Percentiles rank a stretch among this genome's conserved stretches.
Conservation (phyloP, 345 rosid genomes). For the Aquilaria malaccensis region DNA sequence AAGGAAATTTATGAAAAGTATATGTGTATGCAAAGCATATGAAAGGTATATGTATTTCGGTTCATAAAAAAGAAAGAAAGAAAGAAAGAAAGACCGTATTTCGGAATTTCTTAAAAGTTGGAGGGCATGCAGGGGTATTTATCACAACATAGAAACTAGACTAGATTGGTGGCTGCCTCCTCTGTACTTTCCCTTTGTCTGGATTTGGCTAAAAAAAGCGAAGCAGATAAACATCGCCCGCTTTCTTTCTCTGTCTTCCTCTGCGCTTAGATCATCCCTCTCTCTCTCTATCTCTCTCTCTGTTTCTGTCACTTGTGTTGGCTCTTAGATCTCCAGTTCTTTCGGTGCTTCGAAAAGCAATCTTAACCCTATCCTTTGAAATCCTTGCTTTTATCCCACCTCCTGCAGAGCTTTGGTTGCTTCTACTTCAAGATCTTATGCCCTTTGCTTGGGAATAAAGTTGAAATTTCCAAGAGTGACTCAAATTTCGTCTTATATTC, state of each 20-base stretch:
- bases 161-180: slow-evolving; percentile 3
- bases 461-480: slow-evolving; percentile 37
- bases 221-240: slow-evolving; percentile 23
- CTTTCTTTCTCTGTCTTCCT: slow-evolving; percentile 8
- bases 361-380: slow-evolving; percentile 5
- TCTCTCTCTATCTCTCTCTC: slow-evolving; percentile 5
- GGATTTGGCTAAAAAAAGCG: slow-evolving; percentile 3
- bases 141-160: not conserved
- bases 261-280: not conserved
- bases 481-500: slow-evolving; percentile 27
- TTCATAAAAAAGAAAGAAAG: too few relatives aligned
- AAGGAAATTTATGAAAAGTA: too few relatives aligned
- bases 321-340: slow-evolving; percentile 30
- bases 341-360: slow-evolving; percentile 28
- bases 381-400: slow-evolving; percentile 2
- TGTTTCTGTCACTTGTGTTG: not conserved
- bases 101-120: too few relatives aligned
- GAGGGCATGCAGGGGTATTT: too few relatives aligned
- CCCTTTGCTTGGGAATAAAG: slow-evolving; percentile 57
- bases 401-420: slow-evolving; percentile 25
- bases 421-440: slow-evolving; percentile 76
- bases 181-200: slow-evolving; percentile 18
- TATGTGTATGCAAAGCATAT: too few relatives aligned
- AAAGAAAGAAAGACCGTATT: too few relatives aligned
- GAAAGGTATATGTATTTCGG: too few relatives aligned